Conservation (phyloP, 2,329 filamentous ascomycete species). For the Coniochaeta ligniaria region DNA sequence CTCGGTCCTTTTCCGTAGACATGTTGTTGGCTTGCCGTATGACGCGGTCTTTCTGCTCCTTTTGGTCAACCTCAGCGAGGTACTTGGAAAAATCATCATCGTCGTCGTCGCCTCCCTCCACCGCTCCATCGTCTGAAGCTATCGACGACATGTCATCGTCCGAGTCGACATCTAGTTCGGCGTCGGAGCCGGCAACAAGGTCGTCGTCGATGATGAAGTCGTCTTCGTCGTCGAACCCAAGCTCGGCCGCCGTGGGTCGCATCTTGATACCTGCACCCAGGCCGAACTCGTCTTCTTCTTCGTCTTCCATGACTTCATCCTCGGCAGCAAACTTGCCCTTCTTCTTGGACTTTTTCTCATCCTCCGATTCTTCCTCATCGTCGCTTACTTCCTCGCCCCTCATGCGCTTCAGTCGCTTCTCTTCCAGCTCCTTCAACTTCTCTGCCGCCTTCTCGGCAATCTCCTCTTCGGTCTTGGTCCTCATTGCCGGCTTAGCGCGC, state of each 20-base stretch:
- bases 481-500: constrained; percentile 75
- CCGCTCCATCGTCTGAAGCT: constrained; percentile 22
- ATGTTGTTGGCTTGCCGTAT: background rate
- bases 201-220: constrained; percentile 89
- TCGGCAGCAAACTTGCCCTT: constrained; percentile 26
- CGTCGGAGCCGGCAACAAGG: constrained; percentile 74
- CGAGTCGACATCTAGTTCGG: constrained; percentile 53
- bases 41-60: constrained; percentile 28
- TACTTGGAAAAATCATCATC: constrained; percentile 68
- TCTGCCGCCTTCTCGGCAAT: constrained; percentile 69
- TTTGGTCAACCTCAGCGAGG: constrained; percentile 45
- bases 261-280: constrained; percentile 52
- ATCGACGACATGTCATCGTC: constrained; percentile 28
- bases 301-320: constrained; percentile 24
- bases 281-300: constrained; percentile 50
- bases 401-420: constrained; percentile 80
- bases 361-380: constrained; percentile 46
- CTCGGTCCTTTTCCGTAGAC: constrained; percentile 27
- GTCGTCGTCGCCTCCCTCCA: constrained; percentile 27
- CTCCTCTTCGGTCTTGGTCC: constrained; percentile 89
- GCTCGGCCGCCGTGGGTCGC: constrained; percentile 48
- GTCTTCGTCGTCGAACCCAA: constrained; percentile 87
- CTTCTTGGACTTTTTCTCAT: constrained; percentile 27
- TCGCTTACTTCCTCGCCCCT: constrained; percentile 67
- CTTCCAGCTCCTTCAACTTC: constrained; percentile 72